Percentiles rank a stretch among this genome's conserved stretches.
These are phyloP conservation scores for Rutstroemia sp. DNA, from an alignment of 2,329 filamentous ascomycete species.

Conservation along the genomic window DNA sequence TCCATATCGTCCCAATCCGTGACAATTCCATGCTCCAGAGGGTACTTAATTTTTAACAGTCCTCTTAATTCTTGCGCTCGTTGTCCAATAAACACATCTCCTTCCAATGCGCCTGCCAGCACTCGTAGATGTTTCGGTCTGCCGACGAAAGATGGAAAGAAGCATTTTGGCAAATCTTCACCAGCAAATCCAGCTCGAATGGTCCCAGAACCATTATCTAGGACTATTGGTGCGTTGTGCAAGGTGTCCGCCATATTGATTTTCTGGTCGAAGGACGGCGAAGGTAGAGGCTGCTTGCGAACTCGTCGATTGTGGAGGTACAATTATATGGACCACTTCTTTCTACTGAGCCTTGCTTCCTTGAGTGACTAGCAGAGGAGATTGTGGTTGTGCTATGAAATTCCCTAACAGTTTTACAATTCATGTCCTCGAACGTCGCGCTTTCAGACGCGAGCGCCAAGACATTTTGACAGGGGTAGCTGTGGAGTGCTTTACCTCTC, in stretches of 20 bases:
- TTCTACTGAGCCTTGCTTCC: background rate
- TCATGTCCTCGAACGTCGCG: background rate
- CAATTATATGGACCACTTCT: background rate
- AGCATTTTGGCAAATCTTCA: conserved; percentile 92
- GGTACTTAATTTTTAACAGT: conserved; percentile 90
- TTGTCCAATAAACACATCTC: conserved; percentile 93
- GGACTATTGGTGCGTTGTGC: conserved; percentile 96
- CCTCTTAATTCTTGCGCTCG: conserved; percentile 83
- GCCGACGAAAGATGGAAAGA: conserved; percentile 95
- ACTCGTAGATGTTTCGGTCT: conserved; percentile 92
- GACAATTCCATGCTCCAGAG: conserved; percentile 94
- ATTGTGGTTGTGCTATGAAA: conserved; percentile 2
- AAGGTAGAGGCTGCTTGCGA: background rate
- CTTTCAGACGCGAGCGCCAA: conserved; percentile 8
- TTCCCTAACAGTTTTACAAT: background rate
- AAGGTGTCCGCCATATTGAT: conserved; percentile 57
- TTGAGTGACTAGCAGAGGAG: background rate
- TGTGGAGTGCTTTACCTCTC: background rate
- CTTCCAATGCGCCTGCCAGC: conserved; percentile 91
- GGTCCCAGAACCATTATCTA: conserved; percentile 97
- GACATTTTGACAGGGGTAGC: conserved; percentile 8
- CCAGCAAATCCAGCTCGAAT: conserved; percentile 96
- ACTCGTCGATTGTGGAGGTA: background rate
- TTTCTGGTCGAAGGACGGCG: background rate
- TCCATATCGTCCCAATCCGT: conserved; percentile 99